These are phyloP conservation scores for Phyllosticta paracitricarpa DNA, from an alignment of 2,329 filamentous ascomycete species.

Conservation along the genomic window DNA sequence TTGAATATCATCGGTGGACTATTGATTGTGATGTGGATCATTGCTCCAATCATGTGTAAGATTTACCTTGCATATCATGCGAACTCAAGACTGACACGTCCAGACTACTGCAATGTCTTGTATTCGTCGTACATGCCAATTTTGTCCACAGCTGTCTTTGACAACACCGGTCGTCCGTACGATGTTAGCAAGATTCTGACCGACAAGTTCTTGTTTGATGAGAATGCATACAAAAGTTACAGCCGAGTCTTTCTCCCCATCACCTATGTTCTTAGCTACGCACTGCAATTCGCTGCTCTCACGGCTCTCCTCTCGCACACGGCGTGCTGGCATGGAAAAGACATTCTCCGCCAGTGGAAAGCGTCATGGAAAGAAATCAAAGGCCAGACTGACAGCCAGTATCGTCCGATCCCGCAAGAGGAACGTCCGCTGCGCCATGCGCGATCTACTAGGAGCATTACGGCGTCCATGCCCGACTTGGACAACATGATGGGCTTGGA, in stretches of 20 bases:
- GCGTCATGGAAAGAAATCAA: conserved; percentile 56
- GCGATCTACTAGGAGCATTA: conserved; percentile 17
- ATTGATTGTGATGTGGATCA: conserved; percentile 74
- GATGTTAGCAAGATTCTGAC: conserved; percentile 74
- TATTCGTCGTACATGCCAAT: conserved; percentile 83
- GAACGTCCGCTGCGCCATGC: conserved; percentile 13
- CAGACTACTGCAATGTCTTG: conserved; percentile 65
- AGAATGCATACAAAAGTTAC: conserved; percentile 66
- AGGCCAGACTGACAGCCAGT: conserved; percentile 19
- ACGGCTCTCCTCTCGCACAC: conserved; percentile 74
- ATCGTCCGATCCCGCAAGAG: conserved; percentile 31
- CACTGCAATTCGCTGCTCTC: conserved; percentile 73
- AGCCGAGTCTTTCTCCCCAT: conserved; percentile 78
- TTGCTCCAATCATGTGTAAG: conserved; percentile 62
- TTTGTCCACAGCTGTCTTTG: conserved; percentile 73
- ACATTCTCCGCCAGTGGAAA: conserved; percentile 70
- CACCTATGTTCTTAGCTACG: conserved; percentile 80
- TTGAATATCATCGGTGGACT: conserved; percentile 76
- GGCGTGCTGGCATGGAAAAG: conserved; percentile 71
- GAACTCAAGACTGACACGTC: neutral
- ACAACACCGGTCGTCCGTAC: conserved; percentile 72
- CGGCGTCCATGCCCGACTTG: conserved; percentile 25
- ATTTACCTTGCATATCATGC: conserved; percentile 8
- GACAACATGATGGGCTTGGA: conserved; percentile 56
- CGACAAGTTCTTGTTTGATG: conserved; percentile 66